Base-by-base conservation (phyloP, 2,329 filamentous ascomycete genomes). In the Alternaria triticimaculans region DNA sequence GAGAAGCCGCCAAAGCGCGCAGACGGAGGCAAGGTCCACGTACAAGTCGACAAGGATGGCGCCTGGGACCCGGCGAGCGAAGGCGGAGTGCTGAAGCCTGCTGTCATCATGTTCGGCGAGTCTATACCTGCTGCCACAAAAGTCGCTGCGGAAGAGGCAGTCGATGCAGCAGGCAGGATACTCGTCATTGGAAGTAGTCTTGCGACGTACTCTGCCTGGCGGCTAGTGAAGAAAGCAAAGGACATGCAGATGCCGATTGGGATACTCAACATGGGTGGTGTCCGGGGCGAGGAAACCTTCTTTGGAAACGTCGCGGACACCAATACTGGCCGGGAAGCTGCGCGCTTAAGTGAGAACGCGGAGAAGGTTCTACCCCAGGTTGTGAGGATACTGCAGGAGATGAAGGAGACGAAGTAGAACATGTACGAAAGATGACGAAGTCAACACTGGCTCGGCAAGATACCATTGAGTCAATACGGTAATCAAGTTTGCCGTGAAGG, bases 31-130 rank as follows among this genome's bases (percentile, higher is more conserved):
- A 55, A 37, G 2, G 55, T 71, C 12, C 82, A 80, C 25, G 89
- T 97, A 1, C 84, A 91, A 65, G 87, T 92, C 12, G 95, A 97
- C 73, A 72, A 76, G 1, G 93, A 97, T 57, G 95, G 95, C 0
- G 95, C 94, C 0, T 96, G 91, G 92, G 69, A 70, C 43, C 61
- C 63, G 3, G 60, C 37, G n/a, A 73, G 70, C 20, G 67, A 67
- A 20, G 92, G 89, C 0, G 96, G 95, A 3, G 88, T 98, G 41
- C 80, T 99, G 59, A 98, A 98, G 76, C 96, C 96, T 4, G 92
- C 92, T 1, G 94, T 99, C 3, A 90, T 94, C 72, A 97, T 98
- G 93, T 98, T 98, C 78, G 96, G 96, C 15, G 96, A 98, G 80
- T 94, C 89, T 63, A 97, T 98, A 54, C 84, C 87, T 0, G 80